Evolutionary conservation across 345 rosid genomes (phyloP), one percentile per base, ranked within the genome.

Genomic region (Abelmoschus esculentus): DNA sequence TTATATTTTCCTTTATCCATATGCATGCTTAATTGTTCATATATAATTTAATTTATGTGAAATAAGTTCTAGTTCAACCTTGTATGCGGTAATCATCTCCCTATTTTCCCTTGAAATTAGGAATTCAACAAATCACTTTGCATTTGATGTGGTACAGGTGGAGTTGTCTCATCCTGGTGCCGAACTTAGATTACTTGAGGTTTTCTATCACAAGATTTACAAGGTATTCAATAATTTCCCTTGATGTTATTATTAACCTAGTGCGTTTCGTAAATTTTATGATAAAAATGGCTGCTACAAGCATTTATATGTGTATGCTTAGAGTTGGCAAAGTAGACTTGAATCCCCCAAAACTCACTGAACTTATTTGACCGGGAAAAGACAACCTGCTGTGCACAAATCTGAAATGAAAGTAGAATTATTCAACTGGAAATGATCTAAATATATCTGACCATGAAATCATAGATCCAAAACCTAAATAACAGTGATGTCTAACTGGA

Each of bases 151-250:
- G 57, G 40, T 66, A 61, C 85, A 86, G 95, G 95, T 86, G 15
- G 91, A 86, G 74, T 69, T 89, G 79, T 85, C 91, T 70, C 80
- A 83, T 76, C 86, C 91, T 6, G 78, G 60, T 78, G 82, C 91
- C 0, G 91, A 89, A 72, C 88, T 89, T 72, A 79, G 95, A 67
- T 75, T 89, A 62, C 81, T 89, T 71, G 89, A 89, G 80, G 87
- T 86, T 73, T 89, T 89, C 76, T 82, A 89, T 73, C 88, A 86
- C 82, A 86, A 86, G 78, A 89, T 86, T 58, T 89, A 85, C 70
- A 89, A 89, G 91, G 95, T 89, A 74, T 67, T 38, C 14, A 26
- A 15, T 22, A 22, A 22, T 22, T 22, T 22, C 1, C 26, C 26
- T 22, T n/a, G n/a, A n/a, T n/a, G n/a, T n/a, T 22, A 22, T 22